Conservation (phyloP, 1,284 basidiomycete genomes). For the Marasmius fiardii region DNA sequence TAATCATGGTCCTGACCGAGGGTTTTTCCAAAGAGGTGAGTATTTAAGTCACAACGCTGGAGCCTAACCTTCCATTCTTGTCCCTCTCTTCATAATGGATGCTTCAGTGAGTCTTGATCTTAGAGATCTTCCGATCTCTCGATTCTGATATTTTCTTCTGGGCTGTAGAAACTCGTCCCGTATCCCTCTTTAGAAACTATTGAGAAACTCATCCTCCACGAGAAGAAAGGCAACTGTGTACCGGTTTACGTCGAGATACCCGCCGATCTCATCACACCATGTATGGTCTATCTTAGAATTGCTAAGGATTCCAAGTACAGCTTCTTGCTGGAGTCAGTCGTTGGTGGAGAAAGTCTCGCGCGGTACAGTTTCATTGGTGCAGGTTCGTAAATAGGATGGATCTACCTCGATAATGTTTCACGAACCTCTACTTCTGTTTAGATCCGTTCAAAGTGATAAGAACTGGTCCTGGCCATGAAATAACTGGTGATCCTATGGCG, state of each 20-base stretch:
- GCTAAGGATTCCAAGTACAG: conserved; percentile 91
- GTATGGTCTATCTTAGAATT: conserved; percentile 93
- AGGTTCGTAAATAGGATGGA: conserved; percentile 52
- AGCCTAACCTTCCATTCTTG: neutral
- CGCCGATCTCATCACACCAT: conserved; percentile 95
- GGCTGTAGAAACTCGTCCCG: conserved; percentile 57
- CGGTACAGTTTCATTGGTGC: conserved; percentile 97
- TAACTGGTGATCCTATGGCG: conserved; percentile 84
- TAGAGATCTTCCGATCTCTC: neutral
- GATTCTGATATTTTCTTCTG: neutral
- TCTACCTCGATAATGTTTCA: neutral
- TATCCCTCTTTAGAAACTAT: conserved; percentile 67
- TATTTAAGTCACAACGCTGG: neutral
- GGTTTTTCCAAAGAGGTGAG: neutral
- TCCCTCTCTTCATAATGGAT: conserved; percentile 5
- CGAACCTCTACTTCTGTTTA: conserved; percentile 26
- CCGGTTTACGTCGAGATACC: conserved; percentile 93
- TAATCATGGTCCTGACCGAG: conserved; percentile 55
- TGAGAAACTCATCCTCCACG: conserved; percentile 69
- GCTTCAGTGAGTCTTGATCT: conserved; percentile 7
- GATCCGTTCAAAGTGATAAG: conserved; percentile 93
- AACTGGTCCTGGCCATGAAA: conserved; percentile 82
- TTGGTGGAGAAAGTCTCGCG: conserved; percentile 88
- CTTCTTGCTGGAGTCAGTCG: conserved; percentile 90
- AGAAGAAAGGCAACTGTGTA: conserved; percentile 86